Conservation (phyloP, 176 grass and related monocot genomes). For the Aechmea fasciata region DNA sequence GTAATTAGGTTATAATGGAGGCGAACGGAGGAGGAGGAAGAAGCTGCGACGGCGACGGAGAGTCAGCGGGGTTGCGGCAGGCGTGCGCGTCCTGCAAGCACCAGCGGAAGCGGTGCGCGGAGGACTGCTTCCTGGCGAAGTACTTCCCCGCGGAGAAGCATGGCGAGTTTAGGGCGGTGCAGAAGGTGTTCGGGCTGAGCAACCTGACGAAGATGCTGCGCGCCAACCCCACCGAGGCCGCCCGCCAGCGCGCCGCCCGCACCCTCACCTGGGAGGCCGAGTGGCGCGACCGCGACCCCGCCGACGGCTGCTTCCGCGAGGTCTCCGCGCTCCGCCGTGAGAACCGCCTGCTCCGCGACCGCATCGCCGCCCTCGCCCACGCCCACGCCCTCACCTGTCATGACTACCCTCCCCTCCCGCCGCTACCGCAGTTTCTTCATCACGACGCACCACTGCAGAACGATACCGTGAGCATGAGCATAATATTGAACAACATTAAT, state of each 20-base stretch:
- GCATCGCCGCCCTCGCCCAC: background rate
- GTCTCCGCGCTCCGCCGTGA: background rate
- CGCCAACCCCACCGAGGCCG: background rate
- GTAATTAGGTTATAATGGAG: background rate
- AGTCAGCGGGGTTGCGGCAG: background rate
- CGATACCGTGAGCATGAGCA: too few relatives aligned
- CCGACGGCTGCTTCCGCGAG: slow-evolving; percentile 4
- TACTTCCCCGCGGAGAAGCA: slow-evolving; percentile 18
- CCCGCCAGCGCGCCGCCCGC: background rate
- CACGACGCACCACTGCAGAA: too few relatives aligned
- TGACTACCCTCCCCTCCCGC: too few relatives aligned
- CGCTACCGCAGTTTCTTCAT: too few relatives aligned
- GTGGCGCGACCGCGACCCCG: background rate
- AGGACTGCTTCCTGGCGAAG: slow-evolving; percentile 1
- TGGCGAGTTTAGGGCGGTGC: slow-evolving; percentile 4
- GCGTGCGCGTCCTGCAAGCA: slow-evolving; percentile 31
- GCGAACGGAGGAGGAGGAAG: background rate
- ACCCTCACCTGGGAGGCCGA: slow-evolving; percentile 20
- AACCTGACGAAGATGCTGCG: slow-evolving; percentile 22
- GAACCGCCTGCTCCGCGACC: background rate
- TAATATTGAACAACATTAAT: too few relatives aligned
- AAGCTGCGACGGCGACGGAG: background rate
- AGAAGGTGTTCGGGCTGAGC: slow-evolving; percentile 22
- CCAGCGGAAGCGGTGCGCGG: slow-evolving; percentile 19
- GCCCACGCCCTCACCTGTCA: too few relatives aligned